These are phyloP conservation scores for Suillus tomentosus DNA, from an alignment of 768 basidiomycete species.

Conservation along the genomic window DNA sequence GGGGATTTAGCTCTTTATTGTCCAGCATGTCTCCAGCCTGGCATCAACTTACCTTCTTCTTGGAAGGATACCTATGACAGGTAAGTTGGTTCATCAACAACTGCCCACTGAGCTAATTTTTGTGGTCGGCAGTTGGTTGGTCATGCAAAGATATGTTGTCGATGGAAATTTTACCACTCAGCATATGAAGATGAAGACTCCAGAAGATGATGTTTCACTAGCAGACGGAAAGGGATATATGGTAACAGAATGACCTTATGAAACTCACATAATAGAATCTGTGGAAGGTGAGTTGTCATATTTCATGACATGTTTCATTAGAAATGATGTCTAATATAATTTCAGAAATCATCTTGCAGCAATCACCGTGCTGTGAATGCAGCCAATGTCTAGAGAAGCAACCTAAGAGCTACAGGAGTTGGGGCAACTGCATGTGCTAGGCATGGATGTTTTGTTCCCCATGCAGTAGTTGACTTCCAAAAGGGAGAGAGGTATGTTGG, in stretches of 20 bases:
- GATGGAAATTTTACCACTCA: slow-evolving; percentile 12
- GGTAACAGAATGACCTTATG: not conserved
- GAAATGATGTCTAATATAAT: no score
- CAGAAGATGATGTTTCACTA: slow-evolving; percentile 21
- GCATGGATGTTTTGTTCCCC: slow-evolving; percentile 35
- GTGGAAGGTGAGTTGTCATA: not conserved
- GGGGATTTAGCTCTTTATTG: slow-evolving; percentile 10
- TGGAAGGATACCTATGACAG: not conserved
- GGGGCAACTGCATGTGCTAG: slow-evolving; percentile 33
- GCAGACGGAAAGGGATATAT: slow-evolving; percentile 16
- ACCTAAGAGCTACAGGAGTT: slow-evolving; percentile 28
- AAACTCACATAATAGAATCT: not conserved
- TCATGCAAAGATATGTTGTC: slow-evolving; percentile 3
- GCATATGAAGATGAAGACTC: slow-evolving; percentile 17
- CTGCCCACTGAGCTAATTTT: no score
- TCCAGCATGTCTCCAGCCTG: slow-evolving; percentile 11
- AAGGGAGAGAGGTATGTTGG: slow-evolving; percentile 30
- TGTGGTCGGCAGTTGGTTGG: not conserved
- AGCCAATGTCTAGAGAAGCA: no score
- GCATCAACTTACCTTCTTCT: slow-evolving; percentile 12
- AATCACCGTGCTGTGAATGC: slow-evolving; percentile 4
- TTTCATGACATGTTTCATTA: not conserved
- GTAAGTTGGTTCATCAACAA: not conserved
- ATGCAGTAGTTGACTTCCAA: slow-evolving; percentile 33
- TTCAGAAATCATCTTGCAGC: slow-evolving; percentile 19